A percentile compares a stretch with the other conserved stretches of the same genome.
Evolutionary conservation across 2,329 filamentous ascomycete species (phyloP).

Genomic region (Fusarium penzigii): DNA sequence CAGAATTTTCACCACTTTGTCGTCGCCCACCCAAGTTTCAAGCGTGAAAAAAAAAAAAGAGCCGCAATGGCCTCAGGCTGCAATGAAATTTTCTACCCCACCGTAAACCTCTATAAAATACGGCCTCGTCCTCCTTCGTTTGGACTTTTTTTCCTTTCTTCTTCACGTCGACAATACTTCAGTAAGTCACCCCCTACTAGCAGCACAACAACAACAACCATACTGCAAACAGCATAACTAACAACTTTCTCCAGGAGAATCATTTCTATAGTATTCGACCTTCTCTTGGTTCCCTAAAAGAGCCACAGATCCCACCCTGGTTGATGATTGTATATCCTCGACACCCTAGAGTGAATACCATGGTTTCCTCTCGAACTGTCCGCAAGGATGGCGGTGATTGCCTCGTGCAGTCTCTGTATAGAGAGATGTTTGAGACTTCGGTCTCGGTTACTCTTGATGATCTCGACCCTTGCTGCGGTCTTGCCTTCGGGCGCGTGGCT

Average conservation of each 20-base stretch:
- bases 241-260: conserved; percentile 62
- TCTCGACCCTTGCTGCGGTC: conserved; percentile 76
- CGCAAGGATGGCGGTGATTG: conserved; percentile 56
- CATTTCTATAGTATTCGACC: conserved; percentile 98
- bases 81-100: background rate
- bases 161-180: conserved; percentile 65
- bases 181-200: conserved; percentile 3
- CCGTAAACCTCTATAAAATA: conserved; percentile 12
- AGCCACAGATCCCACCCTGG: conserved; percentile 82
- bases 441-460: conserved; percentile 63
- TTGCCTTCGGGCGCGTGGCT: conserved; percentile 73
- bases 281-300: conserved; percentile 87
- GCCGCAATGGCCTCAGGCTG: too few relatives aligned
- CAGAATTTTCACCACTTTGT: background rate
- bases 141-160: conserved; percentile 50
- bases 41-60: too few relatives aligned
- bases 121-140: conserved; percentile 20
- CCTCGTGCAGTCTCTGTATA: conserved; percentile 60
- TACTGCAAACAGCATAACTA: background rate
- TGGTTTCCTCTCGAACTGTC: conserved; percentile 29
- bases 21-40: background rate
- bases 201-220: background rate
- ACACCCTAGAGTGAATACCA: conserved; percentile 46
- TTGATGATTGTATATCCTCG: conserved; percentile 67
- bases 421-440: conserved; percentile 59